Base-by-base conservation (phyloP, 495 filamentous ascomycete genomes). In the Amorphotheca resinae region DNA sequence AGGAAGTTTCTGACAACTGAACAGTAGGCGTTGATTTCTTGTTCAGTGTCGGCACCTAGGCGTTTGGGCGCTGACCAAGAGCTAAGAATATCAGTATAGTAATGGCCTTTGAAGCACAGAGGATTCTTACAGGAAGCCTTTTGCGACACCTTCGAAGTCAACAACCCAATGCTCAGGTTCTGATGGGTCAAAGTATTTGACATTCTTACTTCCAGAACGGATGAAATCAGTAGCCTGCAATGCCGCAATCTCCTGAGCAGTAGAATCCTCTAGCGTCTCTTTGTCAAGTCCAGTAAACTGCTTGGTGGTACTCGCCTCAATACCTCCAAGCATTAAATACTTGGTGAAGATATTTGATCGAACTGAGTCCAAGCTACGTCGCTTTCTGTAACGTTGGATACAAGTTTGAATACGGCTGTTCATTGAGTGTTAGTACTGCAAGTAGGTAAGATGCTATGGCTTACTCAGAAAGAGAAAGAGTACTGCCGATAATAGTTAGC, bases 251-350 rank as follows among this genome's bases (percentile, higher is more conserved):
- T 84, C 71, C 9, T 77, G 70, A 14, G 70, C 66, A 26, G 64
- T 65, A 28, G 58, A 59, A 0, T 63, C 72, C 20, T 79, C 74
- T 53, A 74, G 48, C 7, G 74, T 58, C 1, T 73, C 65, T 11
- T 68, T 64, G 9, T 70, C 53, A 4, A 56, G 42, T 2, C 77
- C 78, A 9, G 66, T 71, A 46, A 87, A 93, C 52, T 77, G 73
- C 38, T 82, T 83, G 9, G 15, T 23, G 0, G 62, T 70, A 1
- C 18, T 12, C 12, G 70, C 51, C 22, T 80, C 76, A 26, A 96
- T 71, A 7, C 93, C 93, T n/a, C 91, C 91, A 23, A 86, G 82
- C 18, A 70, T 60, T 18, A 96, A 69, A 51, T 88, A 95, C 42
- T 80, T 80, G 44, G 72, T 66, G 64, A 99, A 93, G 18, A 91